Evolutionary conservation across 2,329 filamentous ascomycete species (phyloP).

Genomic region (Exophiala sp.): DNA sequence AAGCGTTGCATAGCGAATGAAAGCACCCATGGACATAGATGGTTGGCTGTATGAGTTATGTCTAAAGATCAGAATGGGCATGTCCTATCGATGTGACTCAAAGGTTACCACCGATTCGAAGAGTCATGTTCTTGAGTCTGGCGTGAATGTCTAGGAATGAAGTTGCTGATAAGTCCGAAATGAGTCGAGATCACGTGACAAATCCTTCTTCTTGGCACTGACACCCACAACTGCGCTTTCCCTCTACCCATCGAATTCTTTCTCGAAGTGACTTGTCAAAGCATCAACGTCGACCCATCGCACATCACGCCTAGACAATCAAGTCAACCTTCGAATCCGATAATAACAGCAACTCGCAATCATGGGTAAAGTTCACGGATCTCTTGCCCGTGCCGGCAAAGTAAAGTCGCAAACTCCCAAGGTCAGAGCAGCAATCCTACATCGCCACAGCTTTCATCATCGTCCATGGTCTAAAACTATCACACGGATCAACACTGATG

Average conservation of each 20-base stretch:
- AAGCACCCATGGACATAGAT: conserved; percentile 7
- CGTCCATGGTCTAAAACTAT: not conserved
- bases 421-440: conserved; percentile 54
- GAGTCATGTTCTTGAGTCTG: too few relatives aligned
- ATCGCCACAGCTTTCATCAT: conserved; percentile 20
- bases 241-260: too few relatives aligned
- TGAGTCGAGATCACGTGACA: too few relatives aligned
- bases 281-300: conserved; percentile 3
- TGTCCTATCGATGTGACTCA: too few relatives aligned
- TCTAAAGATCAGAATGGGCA: too few relatives aligned
- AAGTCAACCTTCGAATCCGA: conserved; percentile 15
- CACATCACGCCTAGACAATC: conserved; percentile 2
- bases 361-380: conserved; percentile 89
- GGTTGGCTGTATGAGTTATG: not conserved
- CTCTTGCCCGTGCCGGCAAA: conserved; percentile 89
- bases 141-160: too few relatives aligned
- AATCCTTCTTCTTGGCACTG: too few relatives aligned
- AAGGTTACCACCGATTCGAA: too few relatives aligned
- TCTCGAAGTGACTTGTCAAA: too few relatives aligned
- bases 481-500: conserved; percentile 6
- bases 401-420: conserved; percentile 94
- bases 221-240: too few relatives aligned
- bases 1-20: not conserved
- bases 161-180: too few relatives aligned
- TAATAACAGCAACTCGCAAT: conserved; percentile 45